Evolutionary conservation across 1,139 yeast species (phyloP).

Genomic region (Candida neerlandica): DNA sequence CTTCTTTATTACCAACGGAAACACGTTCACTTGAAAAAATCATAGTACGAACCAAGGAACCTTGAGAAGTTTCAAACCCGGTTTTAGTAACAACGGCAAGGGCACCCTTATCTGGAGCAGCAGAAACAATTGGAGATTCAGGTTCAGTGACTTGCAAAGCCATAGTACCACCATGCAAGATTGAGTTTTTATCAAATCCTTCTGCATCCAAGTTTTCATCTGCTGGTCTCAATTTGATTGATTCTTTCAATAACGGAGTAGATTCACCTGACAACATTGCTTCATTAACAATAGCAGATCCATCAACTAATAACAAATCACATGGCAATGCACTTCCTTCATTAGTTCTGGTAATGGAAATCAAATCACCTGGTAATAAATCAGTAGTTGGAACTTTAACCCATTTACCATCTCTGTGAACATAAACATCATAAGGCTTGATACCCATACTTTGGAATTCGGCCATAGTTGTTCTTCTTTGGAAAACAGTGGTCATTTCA

Average conservation of each 20-base stretch:
- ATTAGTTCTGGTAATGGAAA: constrained; percentile 81
- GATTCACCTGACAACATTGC: constrained; percentile 99
- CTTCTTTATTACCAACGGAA: constrained; percentile 94
- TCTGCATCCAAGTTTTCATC: constrained; percentile 70
- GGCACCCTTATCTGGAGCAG: constrained; percentile 91
- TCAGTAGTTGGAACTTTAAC: constrained; percentile 66
- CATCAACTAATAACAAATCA: constrained; percentile 82
- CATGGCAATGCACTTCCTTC: constrained; percentile 97
- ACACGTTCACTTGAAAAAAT: constrained; percentile 95
- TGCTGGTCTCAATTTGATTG: constrained; percentile 79
- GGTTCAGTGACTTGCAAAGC: constrained; percentile 89
- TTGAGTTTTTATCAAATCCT: constrained; percentile 85
- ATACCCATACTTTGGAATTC: constrained; percentile 98
- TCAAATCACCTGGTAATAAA: constrained; percentile 89
- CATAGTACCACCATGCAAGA: constrained; percentile 95
- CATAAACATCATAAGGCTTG: constrained; percentile 82
- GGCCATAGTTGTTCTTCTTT: constrained; percentile 90
- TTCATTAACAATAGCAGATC: constrained; percentile 92
- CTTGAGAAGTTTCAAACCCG: constrained; percentile 98
- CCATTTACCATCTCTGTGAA: constrained; percentile 75
- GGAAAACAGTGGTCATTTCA: constrained; percentile 93
- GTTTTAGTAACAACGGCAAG: constrained; percentile 88
- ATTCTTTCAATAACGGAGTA: constrained; percentile 92
- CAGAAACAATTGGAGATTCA: constrained; percentile 46
- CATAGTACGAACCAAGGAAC: constrained; percentile 97